These are phyloP conservation scores for Agaricus subrufescens DNA, from an alignment of 768 basidiomycete species.

Conservation along the genomic window DNA sequence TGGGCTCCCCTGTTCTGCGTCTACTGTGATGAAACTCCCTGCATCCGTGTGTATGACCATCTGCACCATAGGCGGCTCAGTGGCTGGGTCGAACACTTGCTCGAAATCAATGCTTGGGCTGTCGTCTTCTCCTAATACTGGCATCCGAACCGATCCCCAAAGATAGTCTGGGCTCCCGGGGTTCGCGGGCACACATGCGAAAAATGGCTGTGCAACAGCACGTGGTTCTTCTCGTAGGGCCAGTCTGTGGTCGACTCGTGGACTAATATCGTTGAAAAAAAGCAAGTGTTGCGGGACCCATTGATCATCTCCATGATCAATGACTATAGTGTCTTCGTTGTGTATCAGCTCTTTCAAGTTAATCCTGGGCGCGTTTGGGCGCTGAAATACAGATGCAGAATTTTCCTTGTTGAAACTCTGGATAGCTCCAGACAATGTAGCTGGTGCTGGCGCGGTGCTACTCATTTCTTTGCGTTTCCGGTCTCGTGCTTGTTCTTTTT, in stretches of 20 bases:
- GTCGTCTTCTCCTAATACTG: not conserved
- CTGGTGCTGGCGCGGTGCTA: too few relatives aligned
- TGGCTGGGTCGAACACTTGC: not conserved
- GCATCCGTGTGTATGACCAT: not conserved
- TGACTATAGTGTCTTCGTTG: not conserved
- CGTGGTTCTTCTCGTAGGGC: not conserved
- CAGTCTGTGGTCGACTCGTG: not conserved
- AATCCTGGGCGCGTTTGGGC: not conserved
- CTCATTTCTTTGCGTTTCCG: too few relatives aligned
- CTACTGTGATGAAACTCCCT: not conserved
- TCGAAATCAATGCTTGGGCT: not conserved
- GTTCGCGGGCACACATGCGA: constrained; percentile 3
- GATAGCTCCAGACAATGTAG: too few relatives aligned
- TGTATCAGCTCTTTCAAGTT: not conserved
- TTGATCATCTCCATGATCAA: not conserved
- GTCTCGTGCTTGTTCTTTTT: too few relatives aligned
- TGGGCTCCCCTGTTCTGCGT: not conserved
- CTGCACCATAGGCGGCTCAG: not conserved
- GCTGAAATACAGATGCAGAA: not conserved
- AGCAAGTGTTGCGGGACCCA: not conserved
- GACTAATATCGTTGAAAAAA: not conserved
- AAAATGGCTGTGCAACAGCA: not conserved
- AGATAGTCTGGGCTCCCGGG: constrained; percentile 6
- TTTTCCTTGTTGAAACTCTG: too few relatives aligned
- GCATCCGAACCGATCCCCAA: not conserved